Evolutionary conservation across 768 basidiomycete species (phyloP), one percentile per base, ranked within the genome.

Genomic region (Pholiota molesta): DNA sequence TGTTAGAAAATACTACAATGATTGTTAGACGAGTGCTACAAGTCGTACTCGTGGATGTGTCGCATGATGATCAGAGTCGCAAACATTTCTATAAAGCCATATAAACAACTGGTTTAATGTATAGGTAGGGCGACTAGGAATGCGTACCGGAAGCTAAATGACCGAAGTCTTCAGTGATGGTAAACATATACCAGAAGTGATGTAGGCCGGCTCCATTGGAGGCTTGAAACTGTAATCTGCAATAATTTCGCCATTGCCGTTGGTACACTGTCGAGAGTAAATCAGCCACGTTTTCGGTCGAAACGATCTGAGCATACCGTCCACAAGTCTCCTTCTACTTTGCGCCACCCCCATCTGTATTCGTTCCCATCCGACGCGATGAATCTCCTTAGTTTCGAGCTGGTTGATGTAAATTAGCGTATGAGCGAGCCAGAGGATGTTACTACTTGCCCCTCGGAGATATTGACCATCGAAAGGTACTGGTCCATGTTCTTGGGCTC

Each of bases 111-210:
- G 23, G 9, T 49, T 3, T 23, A 13, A 23, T 11, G 0, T 14
- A 8, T 5, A 5, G 8, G n/a, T n/a, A n/a, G n/a, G n/a, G 9
- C 5, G 23, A 23, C 9, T 13, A n/a, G 47, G 8, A 26, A 49
- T 6, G 26, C 47, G 21, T 10, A 49, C 47, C 47, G 7, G 33
- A 19, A 3, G 83, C 83, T 44, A 89, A 75, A 55, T 84, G 76
- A 2, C 77, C 79, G 56, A 81, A 89, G 6, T 78, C 75, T 65
- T 90, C 89, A 44, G 88, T 86, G 19, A 91, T 78, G 29, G 83
- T 86, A 52, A 91, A 73, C 75, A 83, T 82, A 61, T 85, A 86
- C 87, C 87, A 2, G 87, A 87, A 0, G 86, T 87, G 1, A 44
- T 51, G 63, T 88, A 88, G 17, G 76, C 77, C 3, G 86, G 83